phyloP scores from a whole-genome alignment of 1,284 basidiomycete species.

The Cryptococcus floricola region DNA sequence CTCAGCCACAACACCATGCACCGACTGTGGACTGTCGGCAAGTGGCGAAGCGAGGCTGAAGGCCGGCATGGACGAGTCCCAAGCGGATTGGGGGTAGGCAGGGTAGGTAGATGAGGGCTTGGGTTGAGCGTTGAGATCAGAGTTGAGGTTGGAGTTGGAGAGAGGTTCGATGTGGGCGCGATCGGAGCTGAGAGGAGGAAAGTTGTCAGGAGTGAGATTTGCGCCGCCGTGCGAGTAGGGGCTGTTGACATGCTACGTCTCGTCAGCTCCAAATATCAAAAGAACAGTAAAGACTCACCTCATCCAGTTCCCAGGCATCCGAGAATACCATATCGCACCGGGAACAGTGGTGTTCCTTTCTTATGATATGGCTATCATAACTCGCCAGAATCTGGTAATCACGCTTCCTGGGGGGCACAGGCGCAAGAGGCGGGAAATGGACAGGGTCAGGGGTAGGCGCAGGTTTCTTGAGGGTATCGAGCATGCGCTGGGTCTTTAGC shows the following conservation, averaged over 20 bases:
- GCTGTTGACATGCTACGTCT: slow-evolving; percentile 2
- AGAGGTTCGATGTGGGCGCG: neutral
- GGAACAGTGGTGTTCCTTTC: slow-evolving; percentile 2
- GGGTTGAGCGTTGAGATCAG: neutral
- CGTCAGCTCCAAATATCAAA: neutral
- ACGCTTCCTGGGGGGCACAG: neutral
- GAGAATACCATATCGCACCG: slow-evolving; percentile 10
- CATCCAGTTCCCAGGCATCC: neutral
- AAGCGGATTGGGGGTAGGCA: neutral
- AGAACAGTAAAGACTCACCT: neutral
- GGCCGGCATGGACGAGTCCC: slow-evolving; percentile 3
- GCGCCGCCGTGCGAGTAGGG: slow-evolving; percentile 6
- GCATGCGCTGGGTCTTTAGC: slow-evolving; percentile 7
- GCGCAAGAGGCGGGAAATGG: neutral
- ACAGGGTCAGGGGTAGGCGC: neutral
- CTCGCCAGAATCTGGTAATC: neutral
- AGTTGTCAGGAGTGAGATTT: slow-evolving; percentile 2
- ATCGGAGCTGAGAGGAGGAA: slow-evolving; percentile 5
- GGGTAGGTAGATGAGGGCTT: neutral
- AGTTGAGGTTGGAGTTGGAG: neutral
- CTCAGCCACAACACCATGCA: neutral
- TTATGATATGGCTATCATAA: slow-evolving; percentile 6
- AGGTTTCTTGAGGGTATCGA: slow-evolving; percentile 1
- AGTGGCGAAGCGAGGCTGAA: neutral
- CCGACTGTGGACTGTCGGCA: neutral